These are phyloP conservation scores for Oryza nivara DNA, from an alignment of 176 grass and related monocot genomes.

Conservation along the genomic window DNA sequence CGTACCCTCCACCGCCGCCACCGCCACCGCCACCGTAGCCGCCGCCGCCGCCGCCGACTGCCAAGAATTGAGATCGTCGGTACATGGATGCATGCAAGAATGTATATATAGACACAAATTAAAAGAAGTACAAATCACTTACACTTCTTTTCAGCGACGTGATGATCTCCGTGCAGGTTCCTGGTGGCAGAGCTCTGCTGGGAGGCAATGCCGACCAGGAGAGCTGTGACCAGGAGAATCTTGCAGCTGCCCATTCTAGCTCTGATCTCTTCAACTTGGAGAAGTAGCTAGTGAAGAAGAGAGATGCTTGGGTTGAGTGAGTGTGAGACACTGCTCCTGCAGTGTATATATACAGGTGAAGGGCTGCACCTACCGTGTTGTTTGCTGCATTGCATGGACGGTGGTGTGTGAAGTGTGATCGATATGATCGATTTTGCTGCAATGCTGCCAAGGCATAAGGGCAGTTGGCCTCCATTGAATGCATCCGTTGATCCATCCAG, in stretches of 20 bases:
- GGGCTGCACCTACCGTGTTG: constrained; percentile 1
- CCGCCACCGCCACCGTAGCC: constrained; percentile 18
- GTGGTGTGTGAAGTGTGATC: neutral
- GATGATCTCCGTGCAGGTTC: constrained; percentile 34
- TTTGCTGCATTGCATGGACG: constrained; percentile 24
- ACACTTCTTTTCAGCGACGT: constrained; percentile 62
- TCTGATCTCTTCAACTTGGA: neutral
- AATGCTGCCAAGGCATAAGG: constrained; percentile 25
- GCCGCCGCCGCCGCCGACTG: constrained; percentile 43
- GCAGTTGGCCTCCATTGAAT: constrained; percentile 45
- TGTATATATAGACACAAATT: neutral
- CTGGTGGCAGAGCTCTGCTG: constrained; percentile 50
- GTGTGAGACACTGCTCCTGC: constrained; percentile 33
- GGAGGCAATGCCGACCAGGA: constrained; percentile 63
- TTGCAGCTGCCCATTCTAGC: constrained; percentile 15
- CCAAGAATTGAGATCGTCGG: neutral
- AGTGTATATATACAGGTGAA: constrained; percentile 42
- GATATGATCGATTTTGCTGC: constrained; percentile 1
- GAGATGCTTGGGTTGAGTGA: neutral
- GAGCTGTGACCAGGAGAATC: constrained; percentile 53
- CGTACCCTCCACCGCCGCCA: neutral
- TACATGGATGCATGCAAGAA: no score
- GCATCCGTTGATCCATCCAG: constrained; percentile 20
- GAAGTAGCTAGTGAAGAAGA: neutral
- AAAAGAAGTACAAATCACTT: neutral